Base-by-base conservation (phyloP, 306 rosid genomes). In the Lotus japonicus region DNA sequence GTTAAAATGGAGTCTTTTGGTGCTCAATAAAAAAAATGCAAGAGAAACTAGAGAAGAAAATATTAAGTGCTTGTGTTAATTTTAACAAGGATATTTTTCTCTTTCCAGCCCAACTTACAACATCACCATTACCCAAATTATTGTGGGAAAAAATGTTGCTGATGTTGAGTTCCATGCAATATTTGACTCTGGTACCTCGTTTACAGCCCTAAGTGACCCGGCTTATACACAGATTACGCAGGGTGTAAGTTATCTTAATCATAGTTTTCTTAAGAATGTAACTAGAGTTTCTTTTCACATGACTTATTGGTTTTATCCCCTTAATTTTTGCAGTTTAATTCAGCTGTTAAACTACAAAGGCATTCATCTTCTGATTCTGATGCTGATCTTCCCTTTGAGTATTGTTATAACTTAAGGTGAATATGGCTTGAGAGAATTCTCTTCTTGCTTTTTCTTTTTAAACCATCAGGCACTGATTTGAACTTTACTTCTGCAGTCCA, bases 151-250 rank as follows among this genome's bases (percentile, higher is more conserved):
- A 71, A 74, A 43, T 43, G 72, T 18, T 44, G 12, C 78, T 15
- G 62, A 87, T 77, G 64, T 83, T 4, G 86, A 78, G 68, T 88
- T 88, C 46, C 26, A 79, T 70, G 88, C 97, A 31, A 82, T 91
- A 66, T 88, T 85, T 60, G 96, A 95, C 84, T 76, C 95, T n/a
- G 97, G 97, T 9, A 88, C 95, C 73, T 90, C 99, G 3, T 95
- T 84, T 73, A 88, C 99, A 11, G 81, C 75, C 87, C 79, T 95
- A 62, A 87, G 69, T 2, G 89, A 90, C 57, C 96, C 97, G 0
- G 89, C 85, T 70, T 90, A 95, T 76, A 74, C 83, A 18, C 78
- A 63, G 80, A 78, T 95, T 65, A 62, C 90, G 11, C 12, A 69
- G 33, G 77, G 56, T 58, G 96, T 90, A 79, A 90, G 97, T 71